Percentiles rank a stretch among this genome's conserved stretches.
These are phyloP conservation scores for Trebouxia sp. DNA, from an alignment of 139 green algal species.

Conservation along the genomic window DNA sequence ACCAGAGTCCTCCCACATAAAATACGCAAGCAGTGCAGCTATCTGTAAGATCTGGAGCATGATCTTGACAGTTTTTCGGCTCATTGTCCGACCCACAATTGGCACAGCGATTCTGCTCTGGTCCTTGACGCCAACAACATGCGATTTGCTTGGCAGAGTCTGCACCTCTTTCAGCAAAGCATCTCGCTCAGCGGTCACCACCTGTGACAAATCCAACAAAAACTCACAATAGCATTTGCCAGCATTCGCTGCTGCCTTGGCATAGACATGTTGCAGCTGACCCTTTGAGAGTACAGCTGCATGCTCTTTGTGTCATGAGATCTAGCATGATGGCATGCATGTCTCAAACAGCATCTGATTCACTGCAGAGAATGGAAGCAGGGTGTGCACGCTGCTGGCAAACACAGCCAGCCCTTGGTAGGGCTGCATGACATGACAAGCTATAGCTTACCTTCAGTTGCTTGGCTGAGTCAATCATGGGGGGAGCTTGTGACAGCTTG, in stretches of 20 bases:
- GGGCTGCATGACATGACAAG: too few relatives aligned
- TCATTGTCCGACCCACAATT: background rate
- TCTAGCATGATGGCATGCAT: too few relatives aligned
- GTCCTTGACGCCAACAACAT: background rate
- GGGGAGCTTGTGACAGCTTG: background rate
- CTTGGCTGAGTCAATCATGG: background rate
- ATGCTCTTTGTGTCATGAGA: too few relatives aligned
- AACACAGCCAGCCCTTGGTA: too few relatives aligned
- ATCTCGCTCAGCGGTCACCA: background rate
- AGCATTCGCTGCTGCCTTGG: too few relatives aligned
- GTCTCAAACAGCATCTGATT: too few relatives aligned
- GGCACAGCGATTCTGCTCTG: background rate
- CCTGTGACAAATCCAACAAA: background rate
- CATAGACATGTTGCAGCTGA: background rate
- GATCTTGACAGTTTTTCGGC: background rate
- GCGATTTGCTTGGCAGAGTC: background rate
- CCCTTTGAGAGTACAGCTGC: background rate
- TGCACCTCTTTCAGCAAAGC: background rate
- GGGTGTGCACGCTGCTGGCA: too few relatives aligned
- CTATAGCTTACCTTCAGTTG: constrained; percentile 20
- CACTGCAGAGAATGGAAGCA: too few relatives aligned
- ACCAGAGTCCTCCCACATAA: constrained; percentile 1
- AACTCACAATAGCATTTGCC: background rate
- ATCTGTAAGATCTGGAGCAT: background rate
- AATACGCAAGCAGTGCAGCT: background rate